These are phyloP conservation scores for Phytophthora sp. DNA, from an alignment of 352 stramenopile species.

Conservation along the genomic window DNA sequence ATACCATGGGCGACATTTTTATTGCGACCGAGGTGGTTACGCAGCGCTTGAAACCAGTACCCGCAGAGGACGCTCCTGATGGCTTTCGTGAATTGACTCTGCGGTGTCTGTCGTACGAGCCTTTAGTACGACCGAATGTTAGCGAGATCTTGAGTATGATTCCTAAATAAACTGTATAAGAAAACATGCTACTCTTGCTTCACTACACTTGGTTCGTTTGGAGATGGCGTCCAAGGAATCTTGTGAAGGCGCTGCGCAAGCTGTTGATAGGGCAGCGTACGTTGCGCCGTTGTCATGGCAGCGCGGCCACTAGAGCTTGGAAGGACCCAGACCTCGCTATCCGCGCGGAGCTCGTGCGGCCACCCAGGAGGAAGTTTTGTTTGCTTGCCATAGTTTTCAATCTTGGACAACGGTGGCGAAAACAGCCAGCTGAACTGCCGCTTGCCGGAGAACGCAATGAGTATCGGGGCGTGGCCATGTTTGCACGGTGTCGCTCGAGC, in stretches of 20 bases:
- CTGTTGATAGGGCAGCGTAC: conserved; percentile 70
- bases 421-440: conserved; percentile 89
- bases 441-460: conserved; percentile 89
- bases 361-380: conserved; percentile 64
- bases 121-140: conserved; percentile 50
- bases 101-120: conserved; percentile 58
- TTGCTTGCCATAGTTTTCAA: conserved; percentile 68
- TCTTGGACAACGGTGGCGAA: conserved; percentile 67
- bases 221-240: conserved; percentile 53
- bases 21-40: conserved; percentile 60
- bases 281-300: conserved; percentile 79
- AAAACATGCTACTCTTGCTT: conserved; percentile 28
- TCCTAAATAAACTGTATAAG: conserved; percentile 33
- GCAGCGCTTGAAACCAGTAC: conserved; percentile 47
- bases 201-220: conserved; percentile 33
- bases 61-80: conserved; percentile 48
- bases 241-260: conserved; percentile 65
- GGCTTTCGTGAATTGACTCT: conserved; percentile 49
- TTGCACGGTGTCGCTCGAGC: conserved; percentile 28
- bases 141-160: conserved; percentile 47
- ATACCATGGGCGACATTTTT: conserved; percentile 67
- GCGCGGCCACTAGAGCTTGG: conserved; percentile 85
- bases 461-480: conserved; percentile 57
- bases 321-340: conserved; percentile 85
- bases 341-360: conserved; percentile 59